Conservation (phyloP, 2,329 filamentous ascomycete genomes). For the Neofusicoccum cordaticola region DNA sequence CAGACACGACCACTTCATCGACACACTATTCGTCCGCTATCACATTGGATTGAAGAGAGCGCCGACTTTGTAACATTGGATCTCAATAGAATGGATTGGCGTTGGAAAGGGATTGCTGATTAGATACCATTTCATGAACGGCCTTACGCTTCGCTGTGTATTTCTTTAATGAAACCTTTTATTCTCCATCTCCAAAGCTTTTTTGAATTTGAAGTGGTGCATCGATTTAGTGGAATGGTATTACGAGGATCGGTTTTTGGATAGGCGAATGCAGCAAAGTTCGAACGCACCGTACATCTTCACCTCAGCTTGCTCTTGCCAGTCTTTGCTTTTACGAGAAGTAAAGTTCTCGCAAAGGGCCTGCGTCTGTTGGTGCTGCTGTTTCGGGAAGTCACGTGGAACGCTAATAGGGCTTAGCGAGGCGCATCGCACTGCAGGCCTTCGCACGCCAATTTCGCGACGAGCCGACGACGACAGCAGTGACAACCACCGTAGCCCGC, state of each 20-base stretch:
- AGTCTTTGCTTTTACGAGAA: too few species aligned
- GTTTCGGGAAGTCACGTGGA: neutral
- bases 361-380: neutral
- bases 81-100: neutral
- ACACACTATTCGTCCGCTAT: slow-evolving; percentile 79
- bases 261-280: too few species aligned
- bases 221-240: too few species aligned
- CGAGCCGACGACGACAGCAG: slow-evolving; percentile 15
- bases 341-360: too few species aligned
- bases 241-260: too few species aligned
- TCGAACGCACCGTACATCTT: too few species aligned
- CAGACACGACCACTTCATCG: slow-evolving; percentile 83
- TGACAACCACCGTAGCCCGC: slow-evolving; percentile 12
- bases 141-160: neutral
- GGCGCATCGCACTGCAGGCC: slow-evolving; percentile 7
- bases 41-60: slow-evolving; percentile 18
- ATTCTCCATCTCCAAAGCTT: neutral
- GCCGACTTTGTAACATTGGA: slow-evolving; percentile 20
- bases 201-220: too few species aligned
- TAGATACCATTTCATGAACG: slow-evolving; percentile 6
- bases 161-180: neutral
- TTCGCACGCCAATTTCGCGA: slow-evolving; percentile 15
- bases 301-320: too few species aligned
- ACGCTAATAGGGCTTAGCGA: slow-evolving; percentile 15
- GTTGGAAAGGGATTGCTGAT: neutral